Evolutionary conservation across 495 filamentous ascomycete species (phyloP).

Genomic region (Glutinoglossum americanum): DNA sequence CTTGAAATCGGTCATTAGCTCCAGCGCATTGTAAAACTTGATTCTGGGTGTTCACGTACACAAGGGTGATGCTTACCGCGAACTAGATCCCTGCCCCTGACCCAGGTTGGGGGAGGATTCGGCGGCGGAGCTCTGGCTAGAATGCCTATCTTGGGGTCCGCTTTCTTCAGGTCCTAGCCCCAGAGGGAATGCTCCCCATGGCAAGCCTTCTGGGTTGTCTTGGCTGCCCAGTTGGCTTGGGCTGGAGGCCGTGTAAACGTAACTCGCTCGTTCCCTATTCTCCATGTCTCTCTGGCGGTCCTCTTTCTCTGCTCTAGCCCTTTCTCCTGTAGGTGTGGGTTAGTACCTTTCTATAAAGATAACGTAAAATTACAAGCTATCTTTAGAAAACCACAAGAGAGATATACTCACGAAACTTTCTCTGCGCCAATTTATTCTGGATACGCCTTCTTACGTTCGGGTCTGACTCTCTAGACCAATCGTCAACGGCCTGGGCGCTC

Average conservation of each 20-base stretch:
- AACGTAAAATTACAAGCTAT: background rate
- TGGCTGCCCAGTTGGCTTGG: no score
- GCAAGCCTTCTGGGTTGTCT: conserved; percentile 29
- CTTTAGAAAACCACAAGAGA: background rate
- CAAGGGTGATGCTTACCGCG: conserved; percentile 1
- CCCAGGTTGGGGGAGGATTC: background rate
- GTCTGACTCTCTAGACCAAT: conserved; percentile 18
- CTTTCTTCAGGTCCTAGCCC: conserved; percentile 28
- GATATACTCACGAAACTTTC: conserved; percentile 17
- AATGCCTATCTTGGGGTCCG: conserved; percentile 13
- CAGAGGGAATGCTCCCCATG: conserved; percentile 40
- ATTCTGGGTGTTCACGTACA: background rate
- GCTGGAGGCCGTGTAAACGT: conserved; percentile 32
- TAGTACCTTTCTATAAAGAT: background rate
- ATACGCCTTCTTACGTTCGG: conserved; percentile 18
- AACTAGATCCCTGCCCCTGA: background rate
- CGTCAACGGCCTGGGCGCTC: conserved; percentile 8
- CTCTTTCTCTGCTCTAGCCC: conserved; percentile 34
- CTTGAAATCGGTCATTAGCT: background rate
- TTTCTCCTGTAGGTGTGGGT: conserved; percentile 25
- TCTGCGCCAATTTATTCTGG: conserved; percentile 21
- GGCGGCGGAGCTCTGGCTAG: background rate
- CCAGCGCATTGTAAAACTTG: background rate
- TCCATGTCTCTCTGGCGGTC: conserved; percentile 31
- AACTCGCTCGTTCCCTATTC: conserved; percentile 31